Evolutionary conservation across 371 early-diverging fungal species (phyloP), one percentile per base, ranked within the genome.

Genomic region (Rhizopus sp.): DNA sequence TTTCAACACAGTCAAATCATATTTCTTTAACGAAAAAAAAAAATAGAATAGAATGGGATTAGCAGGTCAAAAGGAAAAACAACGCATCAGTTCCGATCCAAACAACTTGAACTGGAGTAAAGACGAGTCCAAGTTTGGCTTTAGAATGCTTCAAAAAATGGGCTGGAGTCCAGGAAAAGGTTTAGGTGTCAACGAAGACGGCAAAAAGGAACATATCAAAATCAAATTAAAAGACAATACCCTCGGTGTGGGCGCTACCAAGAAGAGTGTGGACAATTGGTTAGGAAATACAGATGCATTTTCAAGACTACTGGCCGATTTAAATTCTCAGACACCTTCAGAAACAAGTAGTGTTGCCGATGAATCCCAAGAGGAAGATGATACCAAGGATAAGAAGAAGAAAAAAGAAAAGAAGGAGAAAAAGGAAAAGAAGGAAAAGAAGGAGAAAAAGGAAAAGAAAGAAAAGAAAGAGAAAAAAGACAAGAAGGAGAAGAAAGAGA

Each of bases 101-200:
- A 92, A 90, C 68, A 96, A 96, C 78, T 73, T 87, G 38, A 72
- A 70, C 47, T 96, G 96, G 97, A 88, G 88, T 59, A 87, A 89
- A 59, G 95, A 96, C 70, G 86, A 88, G 64, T 69, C 66, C 61
- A 92, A 93, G 53, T 89, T 93, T 69, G 97, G 97, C 23, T 89
- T 88, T 65, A 87, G 88, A 60, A 90, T 97, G 91, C 83, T 97
- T 50, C 76, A 84, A 66, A 94, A 95, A 66, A 94, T 96, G 95
- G 97, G 98, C 1, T 97, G 97, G 97, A 72, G 82, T 16, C 93
- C 90, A 40, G 96, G 97, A 41, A 92, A 92, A 64, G 98, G 98
- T 13, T 81, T 97, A 1, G 98, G 98, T 31, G 81, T 81, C 23
- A 89, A 93, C 52, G 91, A 91, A 64, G 88, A 93, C 64, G 97